phyloP scores from a whole-genome alignment of 1,139 yeast species.

The Entelexis sorbosivorans region DNA sequence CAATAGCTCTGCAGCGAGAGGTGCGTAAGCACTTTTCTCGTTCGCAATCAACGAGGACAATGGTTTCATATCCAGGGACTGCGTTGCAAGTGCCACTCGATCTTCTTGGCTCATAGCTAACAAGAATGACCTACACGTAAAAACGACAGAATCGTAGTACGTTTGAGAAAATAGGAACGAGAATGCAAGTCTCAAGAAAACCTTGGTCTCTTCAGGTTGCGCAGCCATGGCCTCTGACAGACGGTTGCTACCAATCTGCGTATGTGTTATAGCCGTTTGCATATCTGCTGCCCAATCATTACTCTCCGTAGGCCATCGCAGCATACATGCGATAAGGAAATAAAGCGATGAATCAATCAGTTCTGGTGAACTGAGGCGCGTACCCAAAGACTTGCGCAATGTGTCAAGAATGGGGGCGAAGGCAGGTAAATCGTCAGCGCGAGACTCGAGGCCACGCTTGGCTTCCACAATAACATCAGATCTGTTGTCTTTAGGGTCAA shows the following conservation, averaged over 20 bases:
- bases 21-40: slow-evolving; percentile 5
- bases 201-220: neutral
- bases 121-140: neutral
- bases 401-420: neutral
- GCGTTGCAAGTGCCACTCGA: neutral
- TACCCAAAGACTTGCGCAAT: neutral
- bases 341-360: slow-evolving; percentile 2
- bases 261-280: neutral
- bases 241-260: neutral
- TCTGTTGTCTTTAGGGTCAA: slow-evolving; percentile 40
- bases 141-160: neutral
- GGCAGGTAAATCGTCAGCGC: slow-evolving; percentile 1
- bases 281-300: slow-evolving; percentile 11
- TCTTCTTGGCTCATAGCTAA: neutral
- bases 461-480: slow-evolving; percentile 77
- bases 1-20: slow-evolving; percentile 11
- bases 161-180: neutral
- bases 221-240: neutral
- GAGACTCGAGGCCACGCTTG: slow-evolving; percentile 47
- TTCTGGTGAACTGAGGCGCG: neutral
- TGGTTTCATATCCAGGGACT: neutral
- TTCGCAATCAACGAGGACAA: neutral
- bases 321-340: slow-evolving; percentile 10
- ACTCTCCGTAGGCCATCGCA: slow-evolving; percentile 1
- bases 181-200: neutral